Evolutionary conservation across 2,329 filamentous ascomycete species (phyloP).

Genomic region (Diaporthe destruens): DNA sequence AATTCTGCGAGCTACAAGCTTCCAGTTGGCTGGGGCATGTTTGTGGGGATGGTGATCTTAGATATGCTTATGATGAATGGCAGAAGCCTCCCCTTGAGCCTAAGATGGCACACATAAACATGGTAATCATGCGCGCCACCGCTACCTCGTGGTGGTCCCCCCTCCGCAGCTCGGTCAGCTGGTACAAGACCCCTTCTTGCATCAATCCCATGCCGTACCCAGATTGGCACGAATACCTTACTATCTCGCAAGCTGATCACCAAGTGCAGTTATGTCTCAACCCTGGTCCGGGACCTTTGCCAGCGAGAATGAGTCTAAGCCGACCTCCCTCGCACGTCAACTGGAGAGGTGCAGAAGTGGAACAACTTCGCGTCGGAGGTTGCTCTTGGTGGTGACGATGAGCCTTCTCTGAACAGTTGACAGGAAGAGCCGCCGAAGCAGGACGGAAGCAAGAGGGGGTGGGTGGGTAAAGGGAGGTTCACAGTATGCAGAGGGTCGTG

Average conservation of each 20-base stretch:
- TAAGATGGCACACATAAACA: conserved; percentile 9
- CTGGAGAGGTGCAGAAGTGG: conserved; percentile 17
- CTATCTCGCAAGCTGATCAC: neutral
- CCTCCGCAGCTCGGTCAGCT: conserved; percentile 15
- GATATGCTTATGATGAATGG: conserved; percentile 2
- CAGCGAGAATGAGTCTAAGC: neutral
- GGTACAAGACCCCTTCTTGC: neutral
- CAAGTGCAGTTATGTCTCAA: neutral
- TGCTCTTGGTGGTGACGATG: neutral
- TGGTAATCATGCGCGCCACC: neutral
- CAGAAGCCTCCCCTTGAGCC: neutral
- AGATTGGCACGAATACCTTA: neutral
- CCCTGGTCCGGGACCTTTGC: neutral
- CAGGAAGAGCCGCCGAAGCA: neutral
- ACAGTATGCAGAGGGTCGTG: neutral
- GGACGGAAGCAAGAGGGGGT: neutral
- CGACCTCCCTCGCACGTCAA: conserved; percentile 12
- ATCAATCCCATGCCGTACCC: neutral
- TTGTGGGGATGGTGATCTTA: neutral
- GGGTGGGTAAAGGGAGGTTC: neutral
- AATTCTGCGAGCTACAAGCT: neutral
- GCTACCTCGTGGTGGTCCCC: neutral
- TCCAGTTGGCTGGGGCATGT: neutral
- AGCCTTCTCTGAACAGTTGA: neutral
- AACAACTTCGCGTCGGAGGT: conserved; percentile 17